These are phyloP conservation scores for Sporodiniella umbellata DNA, from an alignment of 371 early-diverging fungal species.

Conservation along the genomic window DNA sequence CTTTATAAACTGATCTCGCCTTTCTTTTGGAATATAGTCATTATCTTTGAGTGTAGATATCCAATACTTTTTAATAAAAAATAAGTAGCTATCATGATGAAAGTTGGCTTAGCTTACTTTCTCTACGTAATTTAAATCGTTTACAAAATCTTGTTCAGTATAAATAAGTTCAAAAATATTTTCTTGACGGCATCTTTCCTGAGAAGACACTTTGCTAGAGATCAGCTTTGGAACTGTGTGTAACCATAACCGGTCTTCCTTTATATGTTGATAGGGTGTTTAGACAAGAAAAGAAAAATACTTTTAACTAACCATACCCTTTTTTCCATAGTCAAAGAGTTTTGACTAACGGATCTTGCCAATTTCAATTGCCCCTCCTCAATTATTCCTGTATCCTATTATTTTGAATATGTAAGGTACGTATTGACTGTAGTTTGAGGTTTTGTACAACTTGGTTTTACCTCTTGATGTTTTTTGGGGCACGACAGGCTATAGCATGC, in stretches of 20 bases:
- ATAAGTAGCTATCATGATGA: constrained; percentile 53
- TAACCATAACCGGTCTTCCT: constrained; percentile 49
- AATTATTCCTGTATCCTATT: background rate
- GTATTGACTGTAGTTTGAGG: too few species aligned
- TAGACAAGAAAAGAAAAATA: background rate
- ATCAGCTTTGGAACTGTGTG: constrained; percentile 63
- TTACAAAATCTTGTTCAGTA: constrained; percentile 87
- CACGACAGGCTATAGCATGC: constrained; percentile 60
- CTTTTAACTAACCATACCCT: constrained; percentile 11
- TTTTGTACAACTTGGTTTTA: too few species aligned
- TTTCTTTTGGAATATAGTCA: constrained; percentile 26
- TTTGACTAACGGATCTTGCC: constrained; percentile 8
- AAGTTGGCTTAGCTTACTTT: constrained; percentile 53
- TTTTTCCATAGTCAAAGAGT: constrained; percentile 11
- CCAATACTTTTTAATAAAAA: constrained; percentile 54
- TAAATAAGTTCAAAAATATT: constrained; percentile 86
- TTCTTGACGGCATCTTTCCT: constrained; percentile 86
- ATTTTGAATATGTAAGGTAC: too few species aligned
- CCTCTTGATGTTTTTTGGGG: constrained; percentile 47
- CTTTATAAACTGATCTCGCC: constrained; percentile 61
- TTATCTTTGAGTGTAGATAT: constrained; percentile 64
- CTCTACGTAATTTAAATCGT: constrained; percentile 61
- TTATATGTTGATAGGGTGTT: background rate
- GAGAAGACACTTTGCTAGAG: constrained; percentile 53
- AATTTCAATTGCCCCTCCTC: background rate